Conservation (phyloP, 352 stramenopile genomes). For the Globisporangium polare region DNA sequence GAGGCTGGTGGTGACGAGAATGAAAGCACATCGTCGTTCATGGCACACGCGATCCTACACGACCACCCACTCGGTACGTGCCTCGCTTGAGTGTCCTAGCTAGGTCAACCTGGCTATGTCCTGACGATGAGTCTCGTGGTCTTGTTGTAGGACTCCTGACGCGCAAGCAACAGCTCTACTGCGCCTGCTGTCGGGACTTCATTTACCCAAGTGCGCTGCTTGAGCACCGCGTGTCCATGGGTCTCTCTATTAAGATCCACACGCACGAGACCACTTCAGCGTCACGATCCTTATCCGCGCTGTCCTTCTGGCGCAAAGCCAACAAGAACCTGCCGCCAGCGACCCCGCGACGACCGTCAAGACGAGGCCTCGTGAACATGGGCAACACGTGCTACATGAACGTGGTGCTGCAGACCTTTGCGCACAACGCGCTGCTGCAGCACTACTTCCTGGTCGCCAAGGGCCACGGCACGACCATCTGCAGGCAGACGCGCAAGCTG, state of each 20-base stretch:
- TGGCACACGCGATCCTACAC: slow-evolving; percentile 57
- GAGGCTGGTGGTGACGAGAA: slow-evolving; percentile 20
- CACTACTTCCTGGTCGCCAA: slow-evolving; percentile 67
- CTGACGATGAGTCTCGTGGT: background rate
- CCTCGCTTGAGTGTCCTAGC: background rate
- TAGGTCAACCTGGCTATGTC: background rate
- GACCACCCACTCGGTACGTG: slow-evolving; percentile 53
- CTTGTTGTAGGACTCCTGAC: slow-evolving; percentile 32
- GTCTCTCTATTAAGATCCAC: slow-evolving; percentile 1
- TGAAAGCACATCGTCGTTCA: slow-evolving; percentile 26
- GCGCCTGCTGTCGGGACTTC: slow-evolving; percentile 52
- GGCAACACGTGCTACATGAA: slow-evolving; percentile 87
- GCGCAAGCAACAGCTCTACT: slow-evolving; percentile 52
- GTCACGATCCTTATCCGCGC: background rate
- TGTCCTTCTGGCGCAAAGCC: slow-evolving; percentile 15
- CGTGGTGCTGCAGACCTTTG: slow-evolving; percentile 65
- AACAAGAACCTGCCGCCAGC: slow-evolving; percentile 19
- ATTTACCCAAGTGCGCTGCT: slow-evolving; percentile 41
- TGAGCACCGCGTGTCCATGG: background rate
- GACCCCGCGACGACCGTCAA: slow-evolving; percentile 16
- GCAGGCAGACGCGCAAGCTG: slow-evolving; percentile 47
- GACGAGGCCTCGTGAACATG: slow-evolving; percentile 76
- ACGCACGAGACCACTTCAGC: too few relatives aligned
- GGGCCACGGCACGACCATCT: slow-evolving; percentile 59
- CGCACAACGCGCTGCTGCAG: slow-evolving; percentile 66